Evolutionary conservation across 805 yeast genomes (phyloP).

Genomic region (Komagataella populi): DNA sequence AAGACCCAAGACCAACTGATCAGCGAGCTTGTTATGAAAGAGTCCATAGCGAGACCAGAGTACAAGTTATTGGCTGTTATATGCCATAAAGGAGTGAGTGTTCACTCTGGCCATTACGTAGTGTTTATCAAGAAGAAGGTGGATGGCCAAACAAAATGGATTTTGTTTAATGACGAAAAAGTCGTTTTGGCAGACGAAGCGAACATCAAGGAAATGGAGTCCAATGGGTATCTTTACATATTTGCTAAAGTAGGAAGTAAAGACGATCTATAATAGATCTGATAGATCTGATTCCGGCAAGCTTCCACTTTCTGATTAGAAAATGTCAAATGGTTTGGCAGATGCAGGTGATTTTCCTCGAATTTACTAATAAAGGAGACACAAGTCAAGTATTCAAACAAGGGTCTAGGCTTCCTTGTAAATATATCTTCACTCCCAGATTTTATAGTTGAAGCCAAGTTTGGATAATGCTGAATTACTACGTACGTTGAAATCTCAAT

Average conservation of each 20-base stretch:
- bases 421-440: neutral
- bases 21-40: conserved; percentile 2
- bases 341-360: neutral
- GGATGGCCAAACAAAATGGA: conserved; percentile 41
- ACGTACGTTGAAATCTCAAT: neutral
- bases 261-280: neutral
- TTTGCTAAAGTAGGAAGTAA: conserved; percentile 12
- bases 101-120: conserved; percentile 90
- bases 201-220: conserved; percentile 25
- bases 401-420: neutral
- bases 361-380: neutral
- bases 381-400: neutral
- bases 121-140: conserved; percentile 43
- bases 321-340: neutral
- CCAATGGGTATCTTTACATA: conserved; percentile 34
- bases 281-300: neutral
- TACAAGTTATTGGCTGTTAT: conserved; percentile 52
- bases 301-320: too few species aligned
- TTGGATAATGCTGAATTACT: neutral
- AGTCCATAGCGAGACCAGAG: conserved; percentile 8
- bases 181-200: conserved; percentile 44
- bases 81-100: conserved; percentile 82
- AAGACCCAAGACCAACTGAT: conserved; percentile 1
- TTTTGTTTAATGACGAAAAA: conserved; percentile 79
- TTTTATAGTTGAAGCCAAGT: neutral